Evolutionary conservation across 257 asterid genomes (phyloP).

Genomic region (Forsythia viridissima): DNA sequence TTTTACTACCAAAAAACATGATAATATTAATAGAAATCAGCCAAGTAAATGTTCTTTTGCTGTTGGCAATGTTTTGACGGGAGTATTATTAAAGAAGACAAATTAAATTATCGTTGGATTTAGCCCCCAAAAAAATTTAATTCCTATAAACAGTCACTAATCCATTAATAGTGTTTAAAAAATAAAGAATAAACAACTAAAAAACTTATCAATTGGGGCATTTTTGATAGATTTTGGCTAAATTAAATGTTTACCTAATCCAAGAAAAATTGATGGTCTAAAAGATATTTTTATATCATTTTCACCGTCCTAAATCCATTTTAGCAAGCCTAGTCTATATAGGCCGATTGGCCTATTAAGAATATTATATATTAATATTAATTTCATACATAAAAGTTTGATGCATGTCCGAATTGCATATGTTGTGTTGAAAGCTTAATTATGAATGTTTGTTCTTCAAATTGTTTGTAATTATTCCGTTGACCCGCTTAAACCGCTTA

Average conservation of each 20-base stretch:
- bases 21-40: too few species aligned
- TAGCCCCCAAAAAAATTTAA: too few species aligned
- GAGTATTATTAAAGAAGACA: too few species aligned
- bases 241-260: not conserved
- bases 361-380: not conserved
- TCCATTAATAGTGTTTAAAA: too few species aligned
- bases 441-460: constrained; percentile 30
- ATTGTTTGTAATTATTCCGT: not conserved
- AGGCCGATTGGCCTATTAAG: not conserved
- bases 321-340: not conserved
- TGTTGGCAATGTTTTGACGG: too few species aligned
- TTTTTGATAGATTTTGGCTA: not conserved
- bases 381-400: not conserved
- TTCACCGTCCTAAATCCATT: constrained; percentile 2
- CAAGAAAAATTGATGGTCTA: not conserved
- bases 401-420: not conserved
- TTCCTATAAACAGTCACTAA: too few species aligned
- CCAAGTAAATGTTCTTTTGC: too few species aligned
- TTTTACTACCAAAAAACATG: too few species aligned
- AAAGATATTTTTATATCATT: not conserved
- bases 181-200: too few species aligned
- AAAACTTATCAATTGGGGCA: too few species aligned
- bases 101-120: too few species aligned
- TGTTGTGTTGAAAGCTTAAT: not conserved
- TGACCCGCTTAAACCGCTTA: constrained; percentile 21